These are phyloP conservation scores for Trichosporon sp. DNA, from an alignment of 1,284 basidiomycete genomes.

Conservation along the genomic window DNA sequence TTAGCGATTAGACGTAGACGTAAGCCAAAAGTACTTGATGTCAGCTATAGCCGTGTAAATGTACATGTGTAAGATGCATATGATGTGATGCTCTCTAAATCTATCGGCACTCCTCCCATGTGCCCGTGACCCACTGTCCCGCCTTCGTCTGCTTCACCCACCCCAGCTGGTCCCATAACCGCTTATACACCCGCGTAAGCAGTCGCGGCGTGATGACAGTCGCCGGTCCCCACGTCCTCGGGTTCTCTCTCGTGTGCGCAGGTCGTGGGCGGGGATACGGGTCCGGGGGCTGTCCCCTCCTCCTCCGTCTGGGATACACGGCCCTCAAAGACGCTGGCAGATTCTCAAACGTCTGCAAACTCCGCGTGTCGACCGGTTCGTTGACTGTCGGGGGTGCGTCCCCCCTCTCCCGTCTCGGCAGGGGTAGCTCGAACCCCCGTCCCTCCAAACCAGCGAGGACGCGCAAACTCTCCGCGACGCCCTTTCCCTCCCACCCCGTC, in stretches of 20 bases:
- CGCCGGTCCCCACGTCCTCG: slow-evolving; percentile 39
- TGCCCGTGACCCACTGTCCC: slow-evolving; percentile 8
- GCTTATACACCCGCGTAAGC: slow-evolving; percentile 36
- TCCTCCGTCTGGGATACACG: slow-evolving; percentile 15
- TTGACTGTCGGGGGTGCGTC: neutral
- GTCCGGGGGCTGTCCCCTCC: neutral
- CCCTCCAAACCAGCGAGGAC: slow-evolving; percentile 34
- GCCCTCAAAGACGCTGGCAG: slow-evolving; percentile 21
- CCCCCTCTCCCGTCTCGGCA: neutral
- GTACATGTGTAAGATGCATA: slow-evolving; percentile 19
- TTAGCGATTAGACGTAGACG: neutral
- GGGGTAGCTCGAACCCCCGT: neutral
- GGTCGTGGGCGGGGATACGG: slow-evolving; percentile 37
- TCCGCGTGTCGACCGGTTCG: neutral
- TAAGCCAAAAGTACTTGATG: too few relatives aligned
- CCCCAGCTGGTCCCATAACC: slow-evolving; percentile 39
- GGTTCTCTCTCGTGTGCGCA: slow-evolving; percentile 37
- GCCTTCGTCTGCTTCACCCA: slow-evolving; percentile 33
- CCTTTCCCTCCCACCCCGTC: slow-evolving; percentile 30
- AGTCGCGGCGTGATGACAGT: slow-evolving; percentile 34
- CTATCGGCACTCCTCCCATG: neutral
- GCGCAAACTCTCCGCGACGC: slow-evolving; percentile 33
- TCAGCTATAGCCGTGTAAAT: neutral
- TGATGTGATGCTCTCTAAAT: neutral
- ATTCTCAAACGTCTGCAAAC: slow-evolving; percentile 18